Conservation (phyloP, 1,284 basidiomycete genomes). For the Ustilago hordei region DNA sequence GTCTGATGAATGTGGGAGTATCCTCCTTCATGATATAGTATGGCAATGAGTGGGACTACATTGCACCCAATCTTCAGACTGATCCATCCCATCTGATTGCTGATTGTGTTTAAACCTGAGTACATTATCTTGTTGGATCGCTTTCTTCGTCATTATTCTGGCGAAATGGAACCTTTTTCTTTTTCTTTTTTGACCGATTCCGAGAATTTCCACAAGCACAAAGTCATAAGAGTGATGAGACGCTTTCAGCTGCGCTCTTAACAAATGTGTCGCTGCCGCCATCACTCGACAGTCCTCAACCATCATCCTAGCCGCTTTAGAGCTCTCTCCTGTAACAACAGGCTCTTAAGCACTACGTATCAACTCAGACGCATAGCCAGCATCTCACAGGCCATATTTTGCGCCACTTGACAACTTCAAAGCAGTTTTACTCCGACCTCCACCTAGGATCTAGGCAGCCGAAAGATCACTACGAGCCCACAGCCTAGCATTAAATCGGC, state of each 20-base stretch:
- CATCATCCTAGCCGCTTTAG: constrained; percentile 3
- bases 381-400: too few relatives aligned
- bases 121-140: too few relatives aligned
- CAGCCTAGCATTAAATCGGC: background rate
- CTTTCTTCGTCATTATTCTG: too few relatives aligned
- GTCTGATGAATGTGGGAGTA: too few relatives aligned
- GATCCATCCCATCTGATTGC: too few relatives aligned
- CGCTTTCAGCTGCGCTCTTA: constrained; percentile 28
- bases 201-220: constrained; percentile 47
- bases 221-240: constrained; percentile 19
- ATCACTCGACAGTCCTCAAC: constrained; percentile 7
- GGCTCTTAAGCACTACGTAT: background rate
- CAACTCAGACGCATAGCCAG: background rate
- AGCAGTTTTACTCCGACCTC: constrained; percentile 14
- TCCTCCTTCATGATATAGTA: too few relatives aligned
- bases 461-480: background rate
- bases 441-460: constrained; percentile 12
- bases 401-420: too few relatives aligned
- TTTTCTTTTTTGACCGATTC: constrained; percentile 25
- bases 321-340: background rate
- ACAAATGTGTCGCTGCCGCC: constrained; percentile 18
- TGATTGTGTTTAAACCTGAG: too few relatives aligned
- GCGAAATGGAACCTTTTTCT: constrained; percentile 11
- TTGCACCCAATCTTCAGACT: too few relatives aligned
- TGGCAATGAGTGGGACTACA: too few relatives aligned